Evolutionary conservation across 23 red algal species (phyloP), one percentile per base, ranked within the genome.

Genomic region (Gracilaria caudata): DNA sequence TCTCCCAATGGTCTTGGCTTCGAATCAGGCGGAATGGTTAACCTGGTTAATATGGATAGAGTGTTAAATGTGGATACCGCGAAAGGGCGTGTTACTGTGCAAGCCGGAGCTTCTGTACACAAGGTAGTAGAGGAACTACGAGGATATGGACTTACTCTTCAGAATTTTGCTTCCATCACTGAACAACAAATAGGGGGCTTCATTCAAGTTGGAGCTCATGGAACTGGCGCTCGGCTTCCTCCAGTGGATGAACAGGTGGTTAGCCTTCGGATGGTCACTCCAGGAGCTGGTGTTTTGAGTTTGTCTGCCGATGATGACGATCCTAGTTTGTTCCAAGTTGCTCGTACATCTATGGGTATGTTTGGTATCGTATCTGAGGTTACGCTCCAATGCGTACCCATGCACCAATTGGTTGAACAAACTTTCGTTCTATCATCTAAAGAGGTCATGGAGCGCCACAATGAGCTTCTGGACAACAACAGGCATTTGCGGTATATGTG

Each of bases 141-240:
- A 12, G 20, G 78, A 40, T 77, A 94, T 37, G 92, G 87, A 44
- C 61, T 98, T 38, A 90, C 86, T 21, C 90, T 98, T 0, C 84
- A 84, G 30, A 94, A 94, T 54, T 98, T 86, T 77, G 95, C 95
- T 19, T 94, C 90, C 21, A 98, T 98, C 51, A 76, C 95, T 30
- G 95, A 98, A 80, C 95, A 98, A 82, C 95, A 98, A 78, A 73
- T 98, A 4, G 95, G 95, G 11, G 95, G 95, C 25, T 94, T 98
- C 20, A 89, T 87, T 53, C 84, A 93, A 49, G 95, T 90, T 41
- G 95, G 95, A 23, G 95, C 95, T n/a, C 95, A 98, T 90, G 95
- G 95, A 20, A 98, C 85, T 24, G 95, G 95, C 34, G 78, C 76
- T 23, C 32, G 36, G 13, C 83, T 98, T 30, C 95, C 95, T 0